Evolutionary conservation across 441 rosid species (phyloP), one percentile per base, ranked within the genome.

Genomic region (Adansonia madagascariensis): DNA sequence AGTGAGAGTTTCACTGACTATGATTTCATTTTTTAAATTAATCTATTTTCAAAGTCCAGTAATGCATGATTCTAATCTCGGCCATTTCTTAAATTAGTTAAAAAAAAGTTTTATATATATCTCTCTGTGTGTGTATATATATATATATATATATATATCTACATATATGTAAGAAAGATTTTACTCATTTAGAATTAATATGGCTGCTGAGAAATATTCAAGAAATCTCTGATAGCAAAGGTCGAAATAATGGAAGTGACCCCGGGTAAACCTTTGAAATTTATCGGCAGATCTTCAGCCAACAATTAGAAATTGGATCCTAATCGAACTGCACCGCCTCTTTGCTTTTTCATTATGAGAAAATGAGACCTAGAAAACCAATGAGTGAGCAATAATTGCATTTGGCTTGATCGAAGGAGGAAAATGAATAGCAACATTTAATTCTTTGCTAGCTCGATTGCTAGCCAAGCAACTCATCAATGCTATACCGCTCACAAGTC

Each of bases 351-450:
- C 66, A 39, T 61, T 12, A 61, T 20, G 79, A 46, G 61, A 46
- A 47, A 0, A n/a, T 17, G 20, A 59, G 35, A 70, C 41, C 61
- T 41, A 5, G 46, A 59, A 46, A 46, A 31, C 8, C 8, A 57
- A 66, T 47, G 44, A 47, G 53, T 35, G 61, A 57, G 53, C 61
- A 73, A 11, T 65, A 68, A 66, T 61, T 44, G 18, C 9, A 3
- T 12, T 68, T 4, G 31, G 31, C 24, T 69, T 18, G 12, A 22
- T 18, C 6, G 6, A 18, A 9, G 15, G 24, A 22, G n/a, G 24
- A 49, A 41, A 31, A 22, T 66, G 49, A 66, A 4, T 2, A 24
- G 17, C 31, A 39, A 3, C 18, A n/a, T 39, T 15, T 14, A 6
- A 27, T 14, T 64, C 10, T 15, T 24, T 66, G 50, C 24, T 43